Percentiles rank a stretch among this genome's conserved stretches.
phyloP scores from a whole-genome alignment of 306 rosid species.

The Notholithocarpus densiflorus region DNA sequence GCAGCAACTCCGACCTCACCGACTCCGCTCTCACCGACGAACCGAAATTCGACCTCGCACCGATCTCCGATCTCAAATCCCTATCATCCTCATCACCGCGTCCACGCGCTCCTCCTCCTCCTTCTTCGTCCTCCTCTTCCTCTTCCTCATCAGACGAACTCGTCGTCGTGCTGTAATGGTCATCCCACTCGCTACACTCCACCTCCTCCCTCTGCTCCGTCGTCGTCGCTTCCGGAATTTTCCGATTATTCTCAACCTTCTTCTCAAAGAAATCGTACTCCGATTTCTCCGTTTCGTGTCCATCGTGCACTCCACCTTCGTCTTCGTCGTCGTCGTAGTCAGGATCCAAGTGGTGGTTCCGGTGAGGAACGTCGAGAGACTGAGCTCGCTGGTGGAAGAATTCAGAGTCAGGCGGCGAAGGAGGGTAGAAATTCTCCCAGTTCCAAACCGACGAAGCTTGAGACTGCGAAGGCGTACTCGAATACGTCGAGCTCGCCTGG shows the following conservation, averaged over 20 bases:
- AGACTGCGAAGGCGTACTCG: slow-evolving; percentile 91
- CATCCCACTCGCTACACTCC: slow-evolving; percentile 96
- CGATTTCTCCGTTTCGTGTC: slow-evolving; percentile 44
- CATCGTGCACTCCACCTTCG: slow-evolving; percentile 1
- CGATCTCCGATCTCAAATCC: slow-evolving; percentile 67
- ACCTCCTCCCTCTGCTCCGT: slow-evolving; percentile 83
- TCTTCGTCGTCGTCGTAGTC: slow-evolving; percentile 20
- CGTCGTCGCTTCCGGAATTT: slow-evolving; percentile 33
- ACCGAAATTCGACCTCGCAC: slow-evolving; percentile 68
- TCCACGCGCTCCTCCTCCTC: neutral
- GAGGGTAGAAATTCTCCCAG: slow-evolving; percentile 95
- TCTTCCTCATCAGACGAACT: slow-evolving; percentile 59
- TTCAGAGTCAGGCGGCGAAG: slow-evolving; percentile 92
- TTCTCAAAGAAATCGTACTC: slow-evolving; percentile 46
- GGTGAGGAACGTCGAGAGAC: neutral
- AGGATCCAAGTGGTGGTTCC: neutral
- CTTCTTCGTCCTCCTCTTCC: slow-evolving; percentile 1
- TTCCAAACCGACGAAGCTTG: slow-evolving; percentile 94
- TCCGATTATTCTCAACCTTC: slow-evolving; percentile 20
- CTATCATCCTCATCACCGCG: slow-evolving; percentile 42
- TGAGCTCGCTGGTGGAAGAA: slow-evolving; percentile 45
- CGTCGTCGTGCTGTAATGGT: slow-evolving; percentile 72
- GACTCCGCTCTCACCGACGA: slow-evolving; percentile 40
- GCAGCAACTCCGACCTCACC: slow-evolving; percentile 16
- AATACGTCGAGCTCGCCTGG: slow-evolving; percentile 66